A percentile compares a stretch with the other conserved stretches of the same genome.
Conservation (phyloP, 2,329 filamentous ascomycete genomes). For the Emmonsia crescens region DNA sequence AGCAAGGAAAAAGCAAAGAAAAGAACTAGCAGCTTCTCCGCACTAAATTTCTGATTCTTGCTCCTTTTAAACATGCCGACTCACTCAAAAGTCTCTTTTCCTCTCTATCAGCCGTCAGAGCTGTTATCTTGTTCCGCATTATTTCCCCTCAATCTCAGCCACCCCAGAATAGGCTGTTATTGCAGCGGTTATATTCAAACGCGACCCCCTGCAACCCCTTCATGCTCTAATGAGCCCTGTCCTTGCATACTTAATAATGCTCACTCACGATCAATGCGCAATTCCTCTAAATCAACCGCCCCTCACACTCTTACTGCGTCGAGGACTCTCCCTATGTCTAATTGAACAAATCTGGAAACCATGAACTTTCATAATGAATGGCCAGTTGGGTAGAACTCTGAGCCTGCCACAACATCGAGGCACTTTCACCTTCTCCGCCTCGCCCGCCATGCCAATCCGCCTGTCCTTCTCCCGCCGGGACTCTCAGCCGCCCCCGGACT, state of each 20-base stretch:
- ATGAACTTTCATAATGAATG: slow-evolving; percentile 3
- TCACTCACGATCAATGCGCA: background rate
- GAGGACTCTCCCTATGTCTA: background rate
- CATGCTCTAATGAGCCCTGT: background rate
- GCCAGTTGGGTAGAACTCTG: slow-evolving; percentile 1
- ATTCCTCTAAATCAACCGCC: background rate
- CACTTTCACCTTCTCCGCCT: slow-evolving; percentile 25
- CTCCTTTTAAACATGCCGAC: background rate
- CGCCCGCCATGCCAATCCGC: slow-evolving; percentile 19
- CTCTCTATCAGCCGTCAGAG: background rate
- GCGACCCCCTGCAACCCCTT: no score
- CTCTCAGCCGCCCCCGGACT: slow-evolving; percentile 6
- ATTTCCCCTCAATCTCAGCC: background rate
- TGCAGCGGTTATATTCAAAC: background rate
- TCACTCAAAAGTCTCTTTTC: background rate
- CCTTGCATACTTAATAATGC: background rate
- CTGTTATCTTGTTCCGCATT: background rate
- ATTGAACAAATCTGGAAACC: background rate
- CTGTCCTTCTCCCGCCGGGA: slow-evolving; percentile 26
- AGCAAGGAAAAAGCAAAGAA: background rate
- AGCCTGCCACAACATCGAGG: background rate
- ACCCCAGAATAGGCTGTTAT: background rate
- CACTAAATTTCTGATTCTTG: background rate
- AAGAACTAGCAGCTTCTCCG: background rate
- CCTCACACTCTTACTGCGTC: background rate